Conservation (phyloP, 345 rosid species). For the Kandelia obovata region DNA sequence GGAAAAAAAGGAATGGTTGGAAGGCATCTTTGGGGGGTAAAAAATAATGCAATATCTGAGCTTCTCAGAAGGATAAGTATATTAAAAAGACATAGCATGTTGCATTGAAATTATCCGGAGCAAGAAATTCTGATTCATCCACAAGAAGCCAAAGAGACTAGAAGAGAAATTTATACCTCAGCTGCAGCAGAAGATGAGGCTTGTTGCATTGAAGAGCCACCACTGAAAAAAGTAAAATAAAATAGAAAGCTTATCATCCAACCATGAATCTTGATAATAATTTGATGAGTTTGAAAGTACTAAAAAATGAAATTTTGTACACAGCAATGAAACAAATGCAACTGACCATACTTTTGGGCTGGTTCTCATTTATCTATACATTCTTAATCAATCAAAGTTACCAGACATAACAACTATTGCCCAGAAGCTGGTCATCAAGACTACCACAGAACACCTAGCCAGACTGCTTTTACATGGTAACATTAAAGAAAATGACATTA, state of each 20-base stretch:
- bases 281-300: neutral
- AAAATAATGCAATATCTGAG: no score
- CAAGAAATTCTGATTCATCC: neutral
- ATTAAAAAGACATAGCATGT: no score
- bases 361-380: neutral
- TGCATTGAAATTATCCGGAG: neutral
- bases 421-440: neutral
- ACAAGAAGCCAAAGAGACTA: neutral
- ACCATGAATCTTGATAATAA: neutral
- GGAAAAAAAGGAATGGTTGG: no score
- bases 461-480: no score
- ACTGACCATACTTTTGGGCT: neutral
- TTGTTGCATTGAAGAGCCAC: slow-evolving; percentile 43
- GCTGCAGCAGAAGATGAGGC: slow-evolving; percentile 52
- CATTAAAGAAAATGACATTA: no score
- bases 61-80: no score
- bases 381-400: neutral
- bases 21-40: no score
- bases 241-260: slow-evolving; percentile 11
- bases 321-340: slow-evolving; percentile 5
- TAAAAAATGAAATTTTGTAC: neutral
- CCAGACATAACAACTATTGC: neutral
- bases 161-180: slow-evolving; percentile 42
- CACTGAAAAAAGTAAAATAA: slow-evolving; percentile 32
- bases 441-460: no score